phyloP scores from a whole-genome alignment of 495 filamentous ascomycete species.

The Hypoxylon rickii region DNA sequence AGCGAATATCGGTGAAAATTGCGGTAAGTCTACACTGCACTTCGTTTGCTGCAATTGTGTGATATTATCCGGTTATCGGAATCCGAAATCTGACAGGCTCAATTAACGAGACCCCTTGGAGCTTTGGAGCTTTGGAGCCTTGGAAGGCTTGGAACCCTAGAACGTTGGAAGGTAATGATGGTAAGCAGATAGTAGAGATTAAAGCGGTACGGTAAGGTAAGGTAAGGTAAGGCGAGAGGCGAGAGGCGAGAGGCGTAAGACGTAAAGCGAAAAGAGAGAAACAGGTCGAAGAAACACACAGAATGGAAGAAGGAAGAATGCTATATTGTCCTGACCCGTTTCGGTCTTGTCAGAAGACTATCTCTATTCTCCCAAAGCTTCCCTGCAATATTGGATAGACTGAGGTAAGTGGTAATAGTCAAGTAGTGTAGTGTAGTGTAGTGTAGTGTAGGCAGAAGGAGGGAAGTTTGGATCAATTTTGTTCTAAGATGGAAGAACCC shows the following conservation, averaged over 20 bases:
- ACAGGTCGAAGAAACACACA: conserved; percentile 8
- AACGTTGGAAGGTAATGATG: conserved; percentile 10
- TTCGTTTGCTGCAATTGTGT: conserved; percentile 18
- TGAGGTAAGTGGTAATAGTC: too few species aligned
- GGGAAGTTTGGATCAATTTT: conserved; percentile 23
- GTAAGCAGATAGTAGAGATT: background rate
- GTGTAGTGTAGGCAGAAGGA: too few species aligned
- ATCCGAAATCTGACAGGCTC: conserved; percentile 13
- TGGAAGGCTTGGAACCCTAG: too few species aligned
- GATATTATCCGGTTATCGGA: conserved; percentile 15
- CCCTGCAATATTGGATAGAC: conserved; percentile 8
- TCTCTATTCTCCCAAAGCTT: too few species aligned
- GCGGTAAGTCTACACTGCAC: conserved; percentile 54
- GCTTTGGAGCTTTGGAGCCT: too few species aligned
- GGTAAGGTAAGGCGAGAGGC: too few species aligned
- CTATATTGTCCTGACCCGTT: too few species aligned
- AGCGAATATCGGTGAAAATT: conserved; percentile 43
- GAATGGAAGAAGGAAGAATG: background rate
- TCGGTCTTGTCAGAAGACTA: too few species aligned
- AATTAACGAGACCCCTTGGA: conserved; percentile 37
- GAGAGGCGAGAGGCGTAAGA: too few species aligned
- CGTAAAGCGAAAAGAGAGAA: too few species aligned
- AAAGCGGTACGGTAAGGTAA: too few species aligned
- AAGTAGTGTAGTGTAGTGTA: too few species aligned
- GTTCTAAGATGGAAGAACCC: conserved; percentile 33